Base-by-base conservation (phyloP, 768 basidiomycete species). In the Cystofilobasidium capitatum region DNA sequence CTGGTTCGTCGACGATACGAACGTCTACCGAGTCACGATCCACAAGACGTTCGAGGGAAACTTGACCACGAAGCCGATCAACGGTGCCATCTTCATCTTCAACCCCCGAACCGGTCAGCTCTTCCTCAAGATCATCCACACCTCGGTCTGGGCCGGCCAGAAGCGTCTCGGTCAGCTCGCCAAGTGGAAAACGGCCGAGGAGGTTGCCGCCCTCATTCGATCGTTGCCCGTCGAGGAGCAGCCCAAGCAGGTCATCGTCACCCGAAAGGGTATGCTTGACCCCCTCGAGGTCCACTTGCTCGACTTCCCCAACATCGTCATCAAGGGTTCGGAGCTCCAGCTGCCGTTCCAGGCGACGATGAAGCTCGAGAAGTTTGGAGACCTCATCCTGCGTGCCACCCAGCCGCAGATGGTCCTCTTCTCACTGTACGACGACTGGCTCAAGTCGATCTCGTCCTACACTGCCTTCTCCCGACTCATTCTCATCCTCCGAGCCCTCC, bases 351-450 rank as follows among this genome's bases (percentile, higher is more conserved):
- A 66, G 61, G 94, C 96, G 20, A 94, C 92, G 73, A 92, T 99
- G 90, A 98, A 98, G 82, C 93, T 98, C 88, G 96, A 99, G 83
- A 97, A 98, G 79, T 98, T 99, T 72, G 96, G 96, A 80, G 96
- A 99, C 76, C 81, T 99, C 70, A 97, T 97, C 71, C 77, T 97
- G 86, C 88, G 92, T 68, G 92, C 94, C 35, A 97, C 89, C 17
- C 94, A 99, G 81, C 94, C 94, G 4, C 94, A 98, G 75, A 98
- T 99, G 94, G 92, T 98, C 16, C 79, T 99, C 57, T 97, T 96
- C 83, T 94, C 89, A 81, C 83, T 98, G 65, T 99, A 99, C 76
- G 92, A 99, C 78, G 94, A 98, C 76, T 98, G 96, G 96, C 82
- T 98, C 74, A 97, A 97, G 81, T 92, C 90, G 17, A 94, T 99